Base-by-base conservation (phyloP, 2,329 filamentous ascomycete genomes). In the Aspergillus pseudoglaucus region DNA sequence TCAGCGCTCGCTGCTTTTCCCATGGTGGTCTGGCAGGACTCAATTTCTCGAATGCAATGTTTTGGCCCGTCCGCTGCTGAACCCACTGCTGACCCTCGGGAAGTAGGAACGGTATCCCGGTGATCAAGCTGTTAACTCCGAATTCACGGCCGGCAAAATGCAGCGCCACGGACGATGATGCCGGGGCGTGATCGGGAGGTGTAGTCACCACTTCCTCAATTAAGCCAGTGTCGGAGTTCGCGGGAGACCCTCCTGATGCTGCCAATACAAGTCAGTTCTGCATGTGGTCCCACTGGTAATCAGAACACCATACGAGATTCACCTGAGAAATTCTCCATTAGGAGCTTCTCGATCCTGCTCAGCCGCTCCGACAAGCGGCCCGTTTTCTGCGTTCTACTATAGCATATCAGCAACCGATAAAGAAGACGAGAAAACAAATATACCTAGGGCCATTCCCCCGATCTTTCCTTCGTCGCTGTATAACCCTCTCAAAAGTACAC, bases 41-140 rank as follows among this genome's bases (percentile, higher is more conserved):
- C 47, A 64, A 49, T 17, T 58, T 60, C 30, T 67, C 59, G 32
- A 66, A 62, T 6, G 59, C 54, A 4, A 65, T 57, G 2, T 54
- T 57, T 42, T 71, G 62, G 4, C 75, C 76, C 1, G 75, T 73
- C 23, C 69, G 66, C 10, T 73, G 62, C 25, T 69, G 63, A 30
- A 80, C 73, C 74, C 75, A 79, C 53, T 72, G 58, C 45, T 69
- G 69, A 5, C 76, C 76, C 12, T 73, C 66, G 0, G 64, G 58
- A 0, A 76, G 74, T 37, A 80, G 67, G 37, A 77, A 70, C 0
- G 76, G 77, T 1, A 79, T 69, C 6, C 77, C 75, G 12, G 72
- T 75, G 42, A 71, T 66, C 6, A 71, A 62, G 54, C 70, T 76
- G 27, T 77, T 71, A 10, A 67, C 66, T 8, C 75, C 75, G 8